phyloP scores from a whole-genome alignment of 352 stramenopile genomes.

The Pythium chondricola region DNA sequence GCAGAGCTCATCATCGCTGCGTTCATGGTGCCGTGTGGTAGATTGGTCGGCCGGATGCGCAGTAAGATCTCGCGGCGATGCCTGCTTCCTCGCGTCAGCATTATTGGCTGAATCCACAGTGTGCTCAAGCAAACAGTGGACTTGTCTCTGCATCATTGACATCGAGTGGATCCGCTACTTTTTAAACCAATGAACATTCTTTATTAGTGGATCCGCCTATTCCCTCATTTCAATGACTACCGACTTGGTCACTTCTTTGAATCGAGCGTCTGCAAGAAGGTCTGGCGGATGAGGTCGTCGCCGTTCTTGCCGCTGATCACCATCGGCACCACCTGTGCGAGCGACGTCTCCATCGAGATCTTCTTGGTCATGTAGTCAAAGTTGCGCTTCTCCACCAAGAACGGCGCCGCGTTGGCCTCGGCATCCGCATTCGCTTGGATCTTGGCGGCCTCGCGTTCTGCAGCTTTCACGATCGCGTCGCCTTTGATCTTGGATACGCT shows the following conservation, averaged over 20 bases:
- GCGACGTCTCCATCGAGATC: slow-evolving; percentile 44
- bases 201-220: slow-evolving; percentile 13
- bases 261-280: slow-evolving; percentile 36
- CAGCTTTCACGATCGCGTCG: slow-evolving; percentile 61
- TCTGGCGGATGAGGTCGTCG: slow-evolving; percentile 69
- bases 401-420: slow-evolving; percentile 46
- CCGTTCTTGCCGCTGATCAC: slow-evolving; percentile 84
- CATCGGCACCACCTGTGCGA: slow-evolving; percentile 54
- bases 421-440: slow-evolving; percentile 51
- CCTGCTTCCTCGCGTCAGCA: slow-evolving; percentile 2
- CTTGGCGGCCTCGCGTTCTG: slow-evolving; percentile 49
- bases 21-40: slow-evolving; percentile 4
- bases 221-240: slow-evolving; percentile 1
- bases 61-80: neutral
- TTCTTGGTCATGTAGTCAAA: slow-evolving; percentile 79
- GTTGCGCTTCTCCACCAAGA: slow-evolving; percentile 63
- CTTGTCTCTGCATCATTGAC: neutral
- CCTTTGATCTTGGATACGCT: slow-evolving; percentile 52
- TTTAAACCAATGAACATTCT: slow-evolving; percentile 11
- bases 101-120: slow-evolving; percentile 6
- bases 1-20: slow-evolving; percentile 18
- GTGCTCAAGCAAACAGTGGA: no score
- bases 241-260: slow-evolving; percentile 8
- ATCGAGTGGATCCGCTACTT: neutral
- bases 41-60: neutral